A percentile compares a stretch with the other conserved stretches of the same genome.
phyloP scores from a whole-genome alignment of 495 filamentous ascomycete genomes.

The Tuber aestivum region DNA sequence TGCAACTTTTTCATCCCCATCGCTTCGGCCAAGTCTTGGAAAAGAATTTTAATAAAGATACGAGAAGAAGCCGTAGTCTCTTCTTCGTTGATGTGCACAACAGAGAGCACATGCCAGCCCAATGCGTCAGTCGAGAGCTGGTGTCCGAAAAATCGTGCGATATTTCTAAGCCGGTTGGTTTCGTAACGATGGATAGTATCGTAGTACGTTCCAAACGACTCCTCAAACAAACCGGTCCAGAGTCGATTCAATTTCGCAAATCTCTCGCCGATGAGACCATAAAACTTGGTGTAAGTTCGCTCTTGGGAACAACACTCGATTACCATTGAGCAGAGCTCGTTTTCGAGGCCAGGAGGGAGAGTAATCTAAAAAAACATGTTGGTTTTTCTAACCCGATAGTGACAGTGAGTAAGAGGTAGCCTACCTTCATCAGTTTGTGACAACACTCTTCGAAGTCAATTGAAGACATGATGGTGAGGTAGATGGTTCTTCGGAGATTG shows the following conservation, averaged over 20 bases:
- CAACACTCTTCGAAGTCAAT: slow-evolving; percentile 91
- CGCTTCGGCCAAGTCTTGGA: slow-evolving; percentile 83
- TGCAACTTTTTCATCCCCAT: slow-evolving; percentile 75
- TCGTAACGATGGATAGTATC: slow-evolving; percentile 96
- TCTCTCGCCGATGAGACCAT: slow-evolving; percentile 84
- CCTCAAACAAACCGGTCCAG: slow-evolving; percentile 87
- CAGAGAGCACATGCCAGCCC: slow-evolving; percentile 80
- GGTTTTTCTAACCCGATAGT: slow-evolving; percentile 8
- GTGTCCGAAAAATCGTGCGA: slow-evolving; percentile 91
- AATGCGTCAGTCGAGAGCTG: slow-evolving; percentile 79
- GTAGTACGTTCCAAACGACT: slow-evolving; percentile 85
- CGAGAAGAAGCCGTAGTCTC: slow-evolving; percentile 91
- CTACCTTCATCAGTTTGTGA: slow-evolving; percentile 83
- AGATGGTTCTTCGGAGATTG: slow-evolving; percentile 87
- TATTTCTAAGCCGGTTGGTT: slow-evolving; percentile 87
- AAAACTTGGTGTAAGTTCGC: slow-evolving; percentile 93
- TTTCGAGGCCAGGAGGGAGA: slow-evolving; percentile 79
- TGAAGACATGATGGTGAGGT: slow-evolving; percentile 93
- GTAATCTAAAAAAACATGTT: slow-evolving; percentile 50
- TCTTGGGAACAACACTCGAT: slow-evolving; percentile 94
- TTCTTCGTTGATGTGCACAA: slow-evolving; percentile 87
- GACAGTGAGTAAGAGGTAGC: background rate
- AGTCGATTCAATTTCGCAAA: slow-evolving; percentile 92
- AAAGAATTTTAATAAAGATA: slow-evolving; percentile 97
- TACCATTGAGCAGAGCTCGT: slow-evolving; percentile 90